These are phyloP conservation scores for Nakazawaea wyomingensis DNA, from an alignment of 805 yeast genomes.

Conservation along the genomic window DNA sequence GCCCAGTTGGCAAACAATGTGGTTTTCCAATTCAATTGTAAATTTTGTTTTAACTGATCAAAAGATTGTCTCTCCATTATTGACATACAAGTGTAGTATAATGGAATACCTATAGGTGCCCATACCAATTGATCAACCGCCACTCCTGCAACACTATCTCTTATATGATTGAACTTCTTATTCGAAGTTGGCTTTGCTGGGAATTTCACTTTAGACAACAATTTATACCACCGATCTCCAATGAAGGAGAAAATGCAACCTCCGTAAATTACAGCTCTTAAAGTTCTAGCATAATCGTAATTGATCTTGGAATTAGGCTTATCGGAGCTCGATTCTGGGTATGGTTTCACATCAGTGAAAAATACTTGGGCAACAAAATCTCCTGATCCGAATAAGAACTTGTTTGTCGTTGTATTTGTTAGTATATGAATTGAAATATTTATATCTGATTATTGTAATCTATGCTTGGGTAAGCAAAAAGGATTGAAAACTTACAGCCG, in stretches of 20 bases:
- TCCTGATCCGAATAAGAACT: conserved; percentile 62
- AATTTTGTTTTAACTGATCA: conserved; percentile 34
- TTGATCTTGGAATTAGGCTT: background rate
- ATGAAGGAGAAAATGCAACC: conserved; percentile 70
- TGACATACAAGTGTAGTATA: conserved; percentile 66
- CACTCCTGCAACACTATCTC: conserved; percentile 45
- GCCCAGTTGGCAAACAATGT: conserved; percentile 74
- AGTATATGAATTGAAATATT: no score
- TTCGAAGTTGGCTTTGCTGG: conserved; percentile 22
- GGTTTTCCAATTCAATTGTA: conserved; percentile 51
- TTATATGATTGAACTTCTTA: conserved; percentile 16
- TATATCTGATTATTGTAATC: no score
- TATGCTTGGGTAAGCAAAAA: conserved; percentile 2
- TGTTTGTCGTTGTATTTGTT: conserved; percentile 2
- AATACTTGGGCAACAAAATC: conserved; percentile 66
- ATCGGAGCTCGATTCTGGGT: conserved; percentile 9
- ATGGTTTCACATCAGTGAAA: conserved; percentile 28
- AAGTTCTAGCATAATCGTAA: conserved; percentile 52
- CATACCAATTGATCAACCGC: conserved; percentile 67
- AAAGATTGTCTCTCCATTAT: conserved; percentile 50
- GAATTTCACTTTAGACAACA: conserved; percentile 38
- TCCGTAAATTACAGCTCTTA: conserved; percentile 67
- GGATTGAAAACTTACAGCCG: conserved; percentile 30
- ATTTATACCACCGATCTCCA: conserved; percentile 65
- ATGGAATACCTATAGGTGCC: conserved; percentile 75